These are phyloP conservation scores for Dictyostelium purpureum DNA, from an alignment of 78 protist species.

Conservation along the genomic window DNA sequence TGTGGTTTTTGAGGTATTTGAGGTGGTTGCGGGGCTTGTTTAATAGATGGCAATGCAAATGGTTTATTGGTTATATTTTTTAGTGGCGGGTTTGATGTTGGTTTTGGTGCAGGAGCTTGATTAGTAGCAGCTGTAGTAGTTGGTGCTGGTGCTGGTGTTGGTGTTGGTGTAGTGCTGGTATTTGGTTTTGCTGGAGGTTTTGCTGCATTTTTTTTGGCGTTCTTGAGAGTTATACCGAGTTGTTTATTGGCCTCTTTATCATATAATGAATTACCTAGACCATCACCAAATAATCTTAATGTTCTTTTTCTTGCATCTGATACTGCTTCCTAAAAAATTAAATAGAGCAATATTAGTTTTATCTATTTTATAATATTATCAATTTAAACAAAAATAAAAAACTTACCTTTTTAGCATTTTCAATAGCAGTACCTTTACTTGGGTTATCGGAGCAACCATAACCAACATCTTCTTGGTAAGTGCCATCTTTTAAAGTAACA, in stretches of 20 bases:
- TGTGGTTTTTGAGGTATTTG: background rate
- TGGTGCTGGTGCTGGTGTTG: background rate
- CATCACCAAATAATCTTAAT: constrained; percentile 84
- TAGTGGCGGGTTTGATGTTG: too few species aligned
- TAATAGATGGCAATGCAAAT: too few species aligned
- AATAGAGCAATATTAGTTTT: too few species aligned
- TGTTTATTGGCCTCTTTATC: constrained; percentile 44
- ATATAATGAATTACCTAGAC: constrained; percentile 82
- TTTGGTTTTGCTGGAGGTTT: background rate
- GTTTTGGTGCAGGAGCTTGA: background rate
- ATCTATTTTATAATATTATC: too few species aligned
- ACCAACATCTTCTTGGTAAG: constrained; percentile 91
- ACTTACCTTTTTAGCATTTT: constrained; percentile 81
- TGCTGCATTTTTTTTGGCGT: background rate
- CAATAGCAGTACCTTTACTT: constrained; percentile 80
- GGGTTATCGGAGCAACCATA: constrained; percentile 61
- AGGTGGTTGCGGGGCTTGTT: background rate
- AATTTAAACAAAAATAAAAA: background rate
- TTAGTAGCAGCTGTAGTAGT: background rate
- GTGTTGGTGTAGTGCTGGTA: background rate
- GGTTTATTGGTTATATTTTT: too few species aligned
- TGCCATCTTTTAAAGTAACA: constrained; percentile 82
- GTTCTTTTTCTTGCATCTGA: constrained; percentile 89
- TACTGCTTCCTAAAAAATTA: constrained; percentile 78
- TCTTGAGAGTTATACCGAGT: background rate